Evolutionary conservation across 805 yeast species (phyloP), one percentile per base, ranked within the genome.

Genomic region (Yarrowia alimentaria): DNA sequence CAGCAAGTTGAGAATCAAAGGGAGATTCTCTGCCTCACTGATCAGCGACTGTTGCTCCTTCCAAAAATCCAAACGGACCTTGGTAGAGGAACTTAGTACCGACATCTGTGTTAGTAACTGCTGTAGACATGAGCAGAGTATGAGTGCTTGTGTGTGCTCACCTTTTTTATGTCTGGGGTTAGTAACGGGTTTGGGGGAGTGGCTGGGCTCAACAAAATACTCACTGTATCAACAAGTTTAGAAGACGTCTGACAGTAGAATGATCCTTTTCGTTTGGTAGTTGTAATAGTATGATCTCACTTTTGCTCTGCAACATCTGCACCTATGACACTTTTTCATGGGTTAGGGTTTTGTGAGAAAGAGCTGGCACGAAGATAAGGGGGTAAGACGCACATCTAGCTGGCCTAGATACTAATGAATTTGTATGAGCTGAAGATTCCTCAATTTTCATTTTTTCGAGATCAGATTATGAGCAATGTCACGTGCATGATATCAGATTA

Each of bases 31-130:
- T 13, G 47, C 24, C 5, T 32, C 25, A 14, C 24, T 10, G 3
- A 40, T 28, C n/a, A 19, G 33, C 11, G 14, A 3, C 24, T 43
- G 50, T 9, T 30, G 37, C 14, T 31, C 50, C 17, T 22, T 14
- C 50, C 50, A 43, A 6, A 43, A 43, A 20, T 30, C 35, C 22
- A 43, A n/a, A 17, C 50, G 35, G 35, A 11, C 29, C 8, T 30
- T 43, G 16, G 37, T 30, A 12, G 50, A 43, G 6, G 32, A 29
- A 7, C 14, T 9, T 7, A 29, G 17, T 7, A 14, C 32, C 11
- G 47, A 40, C 25, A 40, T 40, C 47, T 40, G 47, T 19, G 47
- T 40, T 40, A 40, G 47, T 6, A 22, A n/a, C n/a, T n/a, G n/a
- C n/a, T n/a, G n/a, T n/a, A 11, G 4, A 13, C 9, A 19, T 10